Base-by-base conservation (phyloP, 371 early-diverging fungal genomes). In the Saksenaea vasiformis region DNA sequence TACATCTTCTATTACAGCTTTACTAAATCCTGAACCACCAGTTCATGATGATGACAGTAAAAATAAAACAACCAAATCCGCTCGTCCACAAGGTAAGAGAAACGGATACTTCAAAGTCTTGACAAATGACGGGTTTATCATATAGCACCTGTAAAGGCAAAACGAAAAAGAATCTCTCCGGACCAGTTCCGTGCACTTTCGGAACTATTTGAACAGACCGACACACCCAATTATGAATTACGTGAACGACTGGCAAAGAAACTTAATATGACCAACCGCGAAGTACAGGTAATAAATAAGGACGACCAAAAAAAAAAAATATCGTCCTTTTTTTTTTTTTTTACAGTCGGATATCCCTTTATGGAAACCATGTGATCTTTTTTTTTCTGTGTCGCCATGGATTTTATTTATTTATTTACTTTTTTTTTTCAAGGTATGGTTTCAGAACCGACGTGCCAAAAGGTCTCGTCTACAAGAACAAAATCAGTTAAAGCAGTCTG, bases 261-360 rank as follows among this genome's bases (percentile, higher is more conserved):
- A 71, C 80, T 98, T 36, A 85, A 86, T 62, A 97, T 98, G 97
- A 93, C 95, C 47, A 92, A 91, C 65, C 86, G 98, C 59, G 92
- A 93, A 73, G 93, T 99, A 34, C 97, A 99, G 88, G 88, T 86
- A 58, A 64, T n/a, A 58, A 28, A 59, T 56, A 34, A 61, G 17
- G 57, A 54, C n/a, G n/a, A n/a, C n/a, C n/a, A 28, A 58, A 39
- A 39, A 27, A 60, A 31, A 31, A 31, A 17, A 13, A 36, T 28
- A n/a, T n/a, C n/a, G n/a, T n/a, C n/a, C 26, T 55, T 55, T 54
- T 57, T 34, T 34, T 10, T 56, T 31, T 37, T 27, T 19, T 47
- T 22, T 22, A 22, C 51, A 22, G 51, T 10, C 58, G 39, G 27
- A 35, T 41, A 34, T 38, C 38, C 39, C 38, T 38, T 58, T 58